A percentile compares a stretch with the other conserved stretches of the same genome.
Conservation (phyloP, 2,329 filamentous ascomycete genomes). For the Penicillium sp. region DNA sequence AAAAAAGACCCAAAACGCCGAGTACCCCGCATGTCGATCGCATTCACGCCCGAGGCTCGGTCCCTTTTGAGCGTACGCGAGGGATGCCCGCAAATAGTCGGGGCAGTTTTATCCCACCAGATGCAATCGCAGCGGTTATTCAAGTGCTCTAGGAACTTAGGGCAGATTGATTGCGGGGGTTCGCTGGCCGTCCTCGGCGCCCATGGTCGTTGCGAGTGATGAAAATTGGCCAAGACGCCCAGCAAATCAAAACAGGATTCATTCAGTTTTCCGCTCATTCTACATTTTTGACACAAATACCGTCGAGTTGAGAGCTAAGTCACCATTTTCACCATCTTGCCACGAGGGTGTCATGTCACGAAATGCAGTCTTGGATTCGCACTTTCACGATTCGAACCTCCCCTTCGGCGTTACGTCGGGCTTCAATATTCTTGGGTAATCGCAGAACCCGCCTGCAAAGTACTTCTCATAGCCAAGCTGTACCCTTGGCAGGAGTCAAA, state of each 20-base stretch:
- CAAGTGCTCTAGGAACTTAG: background rate
- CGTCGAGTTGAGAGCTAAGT: no score
- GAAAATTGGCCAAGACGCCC: no score
- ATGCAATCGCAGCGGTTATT: background rate
- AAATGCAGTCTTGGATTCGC: background rate
- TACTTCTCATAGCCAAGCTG: background rate
- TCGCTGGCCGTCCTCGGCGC: background rate
- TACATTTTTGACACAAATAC: no score
- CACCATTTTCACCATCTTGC: background rate
- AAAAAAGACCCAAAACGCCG: background rate
- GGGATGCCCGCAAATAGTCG: no score
- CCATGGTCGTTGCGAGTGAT: background rate
- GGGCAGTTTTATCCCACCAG: background rate
- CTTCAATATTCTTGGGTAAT: background rate
- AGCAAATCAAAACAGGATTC: no score
- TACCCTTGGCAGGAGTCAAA: conserved; percentile 26
- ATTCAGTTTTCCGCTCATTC: no score
- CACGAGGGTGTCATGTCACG: background rate
- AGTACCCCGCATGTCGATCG: background rate
- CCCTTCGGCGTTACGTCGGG: background rate
- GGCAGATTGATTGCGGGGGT: background rate
- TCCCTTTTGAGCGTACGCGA: background rate
- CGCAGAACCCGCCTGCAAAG: background rate
- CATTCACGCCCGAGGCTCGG: background rate
- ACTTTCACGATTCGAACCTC: background rate